Conservation (phyloP, 2,329 filamentous ascomycete genomes). For the Elsinoe necatrix region DNA sequence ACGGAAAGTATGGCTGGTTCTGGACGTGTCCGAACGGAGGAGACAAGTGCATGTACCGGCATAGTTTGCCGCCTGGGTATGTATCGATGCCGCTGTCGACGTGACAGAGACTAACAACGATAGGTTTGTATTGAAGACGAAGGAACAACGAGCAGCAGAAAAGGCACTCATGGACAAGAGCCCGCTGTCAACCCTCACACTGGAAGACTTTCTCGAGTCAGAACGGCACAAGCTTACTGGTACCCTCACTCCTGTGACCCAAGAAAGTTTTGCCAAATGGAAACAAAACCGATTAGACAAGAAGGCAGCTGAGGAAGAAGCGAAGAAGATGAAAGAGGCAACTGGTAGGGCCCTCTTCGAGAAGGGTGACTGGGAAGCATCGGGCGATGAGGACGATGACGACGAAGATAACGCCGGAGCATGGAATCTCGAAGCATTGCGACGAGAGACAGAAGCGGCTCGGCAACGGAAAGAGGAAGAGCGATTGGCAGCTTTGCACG, state of each 20-base stretch:
- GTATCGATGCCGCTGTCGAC: constrained; percentile 31
- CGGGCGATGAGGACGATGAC: constrained; percentile 55
- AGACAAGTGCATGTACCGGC: constrained; percentile 97
- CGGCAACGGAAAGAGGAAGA: constrained; percentile 72
- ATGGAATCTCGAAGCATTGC: constrained; percentile 76
- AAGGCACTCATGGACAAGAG: constrained; percentile 95
- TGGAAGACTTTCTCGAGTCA: constrained; percentile 95
- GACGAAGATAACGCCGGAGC: constrained; percentile 52
- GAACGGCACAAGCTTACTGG: constrained; percentile 93
- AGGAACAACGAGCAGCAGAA: constrained; percentile 89
- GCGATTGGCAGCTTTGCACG: constrained; percentile 32
- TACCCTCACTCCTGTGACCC: constrained; percentile 84
- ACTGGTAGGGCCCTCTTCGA: constrained; percentile 94
- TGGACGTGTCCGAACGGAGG: constrained; percentile 96
- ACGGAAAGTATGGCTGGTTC: constrained; percentile 99
- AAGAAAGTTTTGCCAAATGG: constrained; percentile 90
- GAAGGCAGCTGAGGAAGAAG: constrained; percentile 90
- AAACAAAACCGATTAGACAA: constrained; percentile 91
- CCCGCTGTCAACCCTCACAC: constrained; percentile 82
- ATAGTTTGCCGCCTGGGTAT: constrained; percentile 88
- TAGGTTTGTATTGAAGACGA: constrained; percentile 94
- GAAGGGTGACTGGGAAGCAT: constrained; percentile 79
- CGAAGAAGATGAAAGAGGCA: constrained; percentile 83
- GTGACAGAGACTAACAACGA: background rate
- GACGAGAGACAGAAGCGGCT: constrained; percentile 74